Evolutionary conservation across 208 protist genomes (phyloP).

Genomic region (Herpetomonas tarakana): DNA sequence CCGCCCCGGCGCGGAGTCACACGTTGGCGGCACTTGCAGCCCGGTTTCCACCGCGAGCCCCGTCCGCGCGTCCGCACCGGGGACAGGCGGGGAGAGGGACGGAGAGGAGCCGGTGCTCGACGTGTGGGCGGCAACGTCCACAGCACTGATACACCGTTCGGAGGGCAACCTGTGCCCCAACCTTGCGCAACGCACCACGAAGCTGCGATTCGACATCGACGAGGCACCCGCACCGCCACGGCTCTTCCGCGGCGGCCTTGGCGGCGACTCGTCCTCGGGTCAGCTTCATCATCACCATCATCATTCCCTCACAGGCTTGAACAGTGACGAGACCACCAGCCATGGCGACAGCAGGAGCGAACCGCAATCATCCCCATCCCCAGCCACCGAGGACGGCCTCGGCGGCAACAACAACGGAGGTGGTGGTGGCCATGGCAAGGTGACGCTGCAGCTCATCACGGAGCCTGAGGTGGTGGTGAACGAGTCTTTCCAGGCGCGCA

Average conservation of each 20-base stretch:
- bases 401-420: too few species aligned
- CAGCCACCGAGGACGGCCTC: background rate
- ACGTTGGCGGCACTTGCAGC: constrained; percentile 9
- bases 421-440: too few species aligned
- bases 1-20: constrained; percentile 16
- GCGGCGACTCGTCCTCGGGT: too few species aligned
- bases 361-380: too few species aligned
- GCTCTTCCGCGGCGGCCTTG: too few species aligned
- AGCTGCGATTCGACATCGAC: background rate
- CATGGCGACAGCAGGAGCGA: background rate
- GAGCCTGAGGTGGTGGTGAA: constrained; percentile 12
- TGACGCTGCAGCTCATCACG: constrained; percentile 21
- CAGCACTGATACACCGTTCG: background rate
- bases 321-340: background rate
- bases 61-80: constrained; percentile 12
- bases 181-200: background rate
- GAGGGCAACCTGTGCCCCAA: background rate
- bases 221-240: background rate
- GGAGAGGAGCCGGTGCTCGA: background rate
- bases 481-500: constrained; percentile 30
- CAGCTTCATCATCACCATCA: too few species aligned
- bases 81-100: constrained; percentile 4
- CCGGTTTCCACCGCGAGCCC: constrained; percentile 5
- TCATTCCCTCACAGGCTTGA: background rate
- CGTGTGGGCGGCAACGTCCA: background rate